Evolutionary conservation across 805 yeast species (phyloP).

Genomic region (Metschnikowia gelsemii): DNA sequence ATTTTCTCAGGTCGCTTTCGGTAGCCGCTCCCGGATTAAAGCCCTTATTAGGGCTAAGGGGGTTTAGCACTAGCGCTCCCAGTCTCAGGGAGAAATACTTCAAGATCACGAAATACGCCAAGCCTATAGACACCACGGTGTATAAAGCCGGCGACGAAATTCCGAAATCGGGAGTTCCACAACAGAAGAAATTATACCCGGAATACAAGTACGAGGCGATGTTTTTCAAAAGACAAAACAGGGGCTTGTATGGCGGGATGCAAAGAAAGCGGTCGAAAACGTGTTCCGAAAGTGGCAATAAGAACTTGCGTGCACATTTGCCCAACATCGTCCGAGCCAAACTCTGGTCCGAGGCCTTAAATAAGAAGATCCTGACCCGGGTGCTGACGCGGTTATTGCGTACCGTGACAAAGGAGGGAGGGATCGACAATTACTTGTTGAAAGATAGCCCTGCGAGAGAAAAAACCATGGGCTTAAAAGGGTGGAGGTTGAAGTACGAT

Average conservation of each 20-base stretch:
- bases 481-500: slow-evolving; percentile 85
- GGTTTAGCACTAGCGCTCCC: slow-evolving; percentile 11
- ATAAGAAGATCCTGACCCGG: slow-evolving; percentile 53
- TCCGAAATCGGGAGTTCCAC: slow-evolving; percentile 20
- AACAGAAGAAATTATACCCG: slow-evolving; percentile 16
- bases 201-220: slow-evolving; percentile 63
- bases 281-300: slow-evolving; percentile 74
- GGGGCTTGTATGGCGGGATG: slow-evolving; percentile 89
- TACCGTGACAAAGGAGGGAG: slow-evolving; percentile 92
- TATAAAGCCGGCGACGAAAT: slow-evolving; percentile 40
- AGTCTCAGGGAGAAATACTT: slow-evolving; percentile 34
- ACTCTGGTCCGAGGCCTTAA: slow-evolving; percentile 81
- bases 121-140: slow-evolving; percentile 35
- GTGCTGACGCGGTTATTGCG: slow-evolving; percentile 79
- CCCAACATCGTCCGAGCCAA: slow-evolving; percentile 78
- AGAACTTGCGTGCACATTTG: slow-evolving; percentile 68
- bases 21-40: slow-evolving; percentile 6
- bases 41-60: slow-evolving; percentile 4
- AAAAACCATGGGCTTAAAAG: slow-evolving; percentile 88
- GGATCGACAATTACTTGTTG: slow-evolving; percentile 81
- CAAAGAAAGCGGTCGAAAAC: slow-evolving; percentile 74
- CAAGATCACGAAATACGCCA: slow-evolving; percentile 40
- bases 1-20: slow-evolving; percentile 15
- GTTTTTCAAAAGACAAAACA: slow-evolving; percentile 78
- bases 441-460: slow-evolving; percentile 88